phyloP scores from a whole-genome alignment of 768 basidiomycete species.

The Daedalea quercina region DNA sequence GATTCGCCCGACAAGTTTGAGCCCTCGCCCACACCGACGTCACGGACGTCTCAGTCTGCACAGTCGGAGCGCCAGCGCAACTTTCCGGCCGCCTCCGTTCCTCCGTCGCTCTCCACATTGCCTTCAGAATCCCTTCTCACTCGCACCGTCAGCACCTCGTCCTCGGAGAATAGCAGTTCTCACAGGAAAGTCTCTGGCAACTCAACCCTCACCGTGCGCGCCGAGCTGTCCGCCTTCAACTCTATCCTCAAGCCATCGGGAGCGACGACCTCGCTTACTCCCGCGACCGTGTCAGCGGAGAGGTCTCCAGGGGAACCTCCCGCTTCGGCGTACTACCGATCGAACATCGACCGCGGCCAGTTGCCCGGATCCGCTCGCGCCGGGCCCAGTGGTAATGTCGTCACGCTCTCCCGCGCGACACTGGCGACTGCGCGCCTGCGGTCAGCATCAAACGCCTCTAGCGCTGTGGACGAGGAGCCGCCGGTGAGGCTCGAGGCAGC shows the following conservation, averaged over 20 bases:
- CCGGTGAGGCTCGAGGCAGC: constrained; percentile 23
- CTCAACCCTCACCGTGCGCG: constrained; percentile 42
- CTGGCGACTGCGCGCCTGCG: constrained; percentile 37
- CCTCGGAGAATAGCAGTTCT: constrained; percentile 18
- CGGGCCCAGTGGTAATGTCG: constrained; percentile 34
- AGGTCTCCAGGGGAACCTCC: neutral
- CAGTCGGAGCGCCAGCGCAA: constrained; percentile 36
- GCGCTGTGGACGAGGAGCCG: constrained; percentile 18
- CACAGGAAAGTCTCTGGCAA: constrained; percentile 38
- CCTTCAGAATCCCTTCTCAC: constrained; percentile 47
- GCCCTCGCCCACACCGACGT: constrained; percentile 40
- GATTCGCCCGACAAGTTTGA: constrained; percentile 31
- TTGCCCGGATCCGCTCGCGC: constrained; percentile 25
- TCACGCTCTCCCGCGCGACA: constrained; percentile 62
- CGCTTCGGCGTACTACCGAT: neutral
- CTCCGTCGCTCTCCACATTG: constrained; percentile 51
- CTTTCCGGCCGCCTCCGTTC: constrained; percentile 45
- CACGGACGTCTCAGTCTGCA: constrained; percentile 25
- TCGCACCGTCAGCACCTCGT: constrained; percentile 11
- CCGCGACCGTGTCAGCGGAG: constrained; percentile 54
- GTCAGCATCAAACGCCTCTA: constrained; percentile 25
- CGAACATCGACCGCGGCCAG: constrained; percentile 37
- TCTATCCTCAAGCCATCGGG: constrained; percentile 47
- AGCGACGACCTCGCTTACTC: constrained; percentile 61
- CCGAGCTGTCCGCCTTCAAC: constrained; percentile 32